These are phyloP conservation scores for Flaveria robusta DNA, from an alignment of 129 eudicot genomes.

Conservation along the genomic window DNA sequence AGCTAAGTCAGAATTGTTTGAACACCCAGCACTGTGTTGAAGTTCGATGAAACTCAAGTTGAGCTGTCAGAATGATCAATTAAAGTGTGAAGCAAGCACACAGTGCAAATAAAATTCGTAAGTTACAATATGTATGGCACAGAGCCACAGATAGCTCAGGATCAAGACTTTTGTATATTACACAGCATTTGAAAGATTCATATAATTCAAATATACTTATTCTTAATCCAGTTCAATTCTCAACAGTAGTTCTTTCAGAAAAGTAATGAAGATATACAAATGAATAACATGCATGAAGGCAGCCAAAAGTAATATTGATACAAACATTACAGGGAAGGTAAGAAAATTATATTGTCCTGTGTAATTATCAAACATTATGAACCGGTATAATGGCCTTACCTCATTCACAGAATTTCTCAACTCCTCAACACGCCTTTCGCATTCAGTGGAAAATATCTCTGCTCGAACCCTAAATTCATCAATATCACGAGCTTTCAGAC, in stretches of 20 bases:
- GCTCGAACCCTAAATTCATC: slow-evolving; percentile 41
- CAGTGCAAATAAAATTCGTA: neutral
- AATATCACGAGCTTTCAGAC: slow-evolving; percentile 38
- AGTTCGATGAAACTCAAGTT: slow-evolving; percentile 45
- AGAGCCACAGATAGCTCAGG: neutral
- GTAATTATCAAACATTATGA: slow-evolving; percentile 1
- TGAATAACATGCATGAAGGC: neutral
- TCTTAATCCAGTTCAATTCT: slow-evolving; percentile 15
- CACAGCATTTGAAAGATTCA: neutral
- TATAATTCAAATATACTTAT: neutral
- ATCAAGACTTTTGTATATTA: neutral
- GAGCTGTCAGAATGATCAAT: slow-evolving; percentile 40
- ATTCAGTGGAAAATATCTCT: slow-evolving; percentile 28
- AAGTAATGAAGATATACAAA: neutral
- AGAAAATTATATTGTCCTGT: neutral
- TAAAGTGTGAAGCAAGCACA: slow-evolving; percentile 23
- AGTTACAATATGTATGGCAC: neutral
- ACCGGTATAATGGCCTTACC: slow-evolving; percentile 33
- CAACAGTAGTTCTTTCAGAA: too few species aligned
- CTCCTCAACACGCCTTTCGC: slow-evolving; percentile 41
- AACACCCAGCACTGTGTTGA: slow-evolving; percentile 39
- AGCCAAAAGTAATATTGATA: too few species aligned
- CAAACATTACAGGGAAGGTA: too few species aligned
- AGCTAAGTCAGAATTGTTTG: slow-evolving; percentile 41
- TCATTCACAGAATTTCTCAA: slow-evolving; percentile 39